Evolutionary conservation across 2,329 filamentous ascomycete species (phyloP).

Genomic region (Knufia petricola): DNA sequence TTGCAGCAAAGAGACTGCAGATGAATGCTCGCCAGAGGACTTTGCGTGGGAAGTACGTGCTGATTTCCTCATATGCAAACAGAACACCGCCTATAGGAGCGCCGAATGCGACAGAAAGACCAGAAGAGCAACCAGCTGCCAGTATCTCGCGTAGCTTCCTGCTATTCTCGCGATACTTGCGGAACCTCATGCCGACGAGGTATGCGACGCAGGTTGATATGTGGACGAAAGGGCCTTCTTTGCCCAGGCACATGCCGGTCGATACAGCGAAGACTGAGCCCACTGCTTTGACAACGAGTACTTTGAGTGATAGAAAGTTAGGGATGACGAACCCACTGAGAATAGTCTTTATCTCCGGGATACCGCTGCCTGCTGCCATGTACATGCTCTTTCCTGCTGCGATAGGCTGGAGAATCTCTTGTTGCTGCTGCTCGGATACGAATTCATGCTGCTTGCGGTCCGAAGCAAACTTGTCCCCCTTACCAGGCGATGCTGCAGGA

Average conservation of each 20-base stretch:
- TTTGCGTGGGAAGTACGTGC: slow-evolving; percentile 50
- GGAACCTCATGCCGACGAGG: slow-evolving; percentile 42
- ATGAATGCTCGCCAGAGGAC: slow-evolving; percentile 52
- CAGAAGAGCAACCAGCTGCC: slow-evolving; percentile 48
- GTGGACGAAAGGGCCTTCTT: slow-evolving; percentile 54
- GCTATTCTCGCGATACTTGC: slow-evolving; percentile 49
- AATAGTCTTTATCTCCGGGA: slow-evolving; percentile 55
- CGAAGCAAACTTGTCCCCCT: slow-evolving; percentile 24
- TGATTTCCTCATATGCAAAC: slow-evolving; percentile 53
- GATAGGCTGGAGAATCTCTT: slow-evolving; percentile 79
- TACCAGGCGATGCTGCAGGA: slow-evolving; percentile 33
- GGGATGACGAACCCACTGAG: slow-evolving; percentile 53
- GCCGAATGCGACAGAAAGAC: slow-evolving; percentile 52
- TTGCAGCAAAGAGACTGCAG: slow-evolving; percentile 47
- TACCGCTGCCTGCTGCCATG: slow-evolving; percentile 50
- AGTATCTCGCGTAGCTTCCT: slow-evolving; percentile 51
- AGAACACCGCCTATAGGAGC: slow-evolving; percentile 53
- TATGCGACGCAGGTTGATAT: slow-evolving; percentile 51
- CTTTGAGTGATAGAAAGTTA: slow-evolving; percentile 46
- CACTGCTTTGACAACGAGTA: slow-evolving; percentile 48
- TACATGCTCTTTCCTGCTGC: slow-evolving; percentile 57
- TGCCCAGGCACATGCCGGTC: slow-evolving; percentile 51
- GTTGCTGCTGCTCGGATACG: slow-evolving; percentile 1
- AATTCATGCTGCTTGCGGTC: neutral
- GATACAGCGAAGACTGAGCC: slow-evolving; percentile 50